Evolutionary conservation across 495 filamentous ascomycete genomes (phyloP).

Genomic region (Rhizodiscina lignyota): DNA sequence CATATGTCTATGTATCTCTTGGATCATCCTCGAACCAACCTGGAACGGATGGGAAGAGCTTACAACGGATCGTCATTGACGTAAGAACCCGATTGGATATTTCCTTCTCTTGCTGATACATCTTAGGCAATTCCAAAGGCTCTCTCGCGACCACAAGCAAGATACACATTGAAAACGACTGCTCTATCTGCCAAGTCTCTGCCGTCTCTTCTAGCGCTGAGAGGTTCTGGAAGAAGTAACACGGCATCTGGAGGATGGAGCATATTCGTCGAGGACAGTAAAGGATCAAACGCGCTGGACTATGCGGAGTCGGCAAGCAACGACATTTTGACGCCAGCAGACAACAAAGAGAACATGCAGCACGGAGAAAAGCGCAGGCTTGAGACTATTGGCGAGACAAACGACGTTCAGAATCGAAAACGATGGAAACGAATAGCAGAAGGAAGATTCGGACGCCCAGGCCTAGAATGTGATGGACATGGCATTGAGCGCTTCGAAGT

Average conservation of each 20-base stretch:
- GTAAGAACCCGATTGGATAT: neutral
- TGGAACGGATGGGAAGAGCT: slow-evolving; percentile 38
- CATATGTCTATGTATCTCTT: slow-evolving; percentile 57
- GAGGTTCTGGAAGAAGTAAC: slow-evolving; percentile 50
- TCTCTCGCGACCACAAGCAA: slow-evolving; percentile 48
- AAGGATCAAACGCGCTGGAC: slow-evolving; percentile 42
- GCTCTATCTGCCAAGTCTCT: slow-evolving; percentile 52
- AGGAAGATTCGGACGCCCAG: slow-evolving; percentile 37
- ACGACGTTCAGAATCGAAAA: slow-evolving; percentile 24
- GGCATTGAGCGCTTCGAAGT: slow-evolving; percentile 46
- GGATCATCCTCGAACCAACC: slow-evolving; percentile 21
- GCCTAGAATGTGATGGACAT: slow-evolving; percentile 31
- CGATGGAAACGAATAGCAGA: slow-evolving; percentile 29
- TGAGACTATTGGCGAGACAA: slow-evolving; percentile 7
- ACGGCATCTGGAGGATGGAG: slow-evolving; percentile 60
- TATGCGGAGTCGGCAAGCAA: slow-evolving; percentile 17
- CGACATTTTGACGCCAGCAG: slow-evolving; percentile 10
- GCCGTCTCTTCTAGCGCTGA: slow-evolving; percentile 40
- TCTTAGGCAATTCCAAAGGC: slow-evolving; percentile 51
- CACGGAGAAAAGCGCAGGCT: slow-evolving; percentile 15
- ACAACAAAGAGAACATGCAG: slow-evolving; percentile 16
- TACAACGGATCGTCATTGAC: slow-evolving; percentile 22
- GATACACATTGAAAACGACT: slow-evolving; percentile 49
- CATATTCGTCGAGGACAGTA: slow-evolving; percentile 50
- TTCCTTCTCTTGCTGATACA: neutral